Evolutionary conservation across 1,139 yeast genomes (phyloP).

Genomic region (Geotrichum carabidarum): DNA sequence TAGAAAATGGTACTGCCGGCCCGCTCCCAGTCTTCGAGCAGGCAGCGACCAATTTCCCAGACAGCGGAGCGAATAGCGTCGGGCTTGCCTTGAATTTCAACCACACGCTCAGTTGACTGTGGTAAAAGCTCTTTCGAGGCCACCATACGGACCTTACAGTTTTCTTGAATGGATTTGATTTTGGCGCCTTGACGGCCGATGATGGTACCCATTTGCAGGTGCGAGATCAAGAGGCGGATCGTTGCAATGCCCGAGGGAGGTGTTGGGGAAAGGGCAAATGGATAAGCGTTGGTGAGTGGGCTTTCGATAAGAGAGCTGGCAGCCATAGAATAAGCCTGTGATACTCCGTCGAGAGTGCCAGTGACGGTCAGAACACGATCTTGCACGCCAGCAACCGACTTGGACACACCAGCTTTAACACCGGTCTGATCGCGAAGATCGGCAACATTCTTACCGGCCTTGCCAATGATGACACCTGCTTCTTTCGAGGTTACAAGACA

Average conservation of each 20-base stretch:
- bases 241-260: conserved; percentile 51
- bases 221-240: conserved; percentile 71
- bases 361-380: conserved; percentile 80
- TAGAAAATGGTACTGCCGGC: conserved; percentile 64
- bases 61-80: conserved; percentile 55
- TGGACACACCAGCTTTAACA: conserved; percentile 86
- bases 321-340: conserved; percentile 67
- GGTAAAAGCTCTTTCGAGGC: conserved; percentile 83
- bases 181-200: conserved; percentile 82
- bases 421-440: conserved; percentile 69
- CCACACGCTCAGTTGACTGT: conserved; percentile 79
- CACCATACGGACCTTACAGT: conserved; percentile 69
- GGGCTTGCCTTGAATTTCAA: conserved; percentile 81
- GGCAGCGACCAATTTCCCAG: conserved; percentile 62
- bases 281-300: conserved; percentile 41
- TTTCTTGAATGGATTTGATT: conserved; percentile 74
- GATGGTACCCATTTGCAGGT: conserved; percentile 84
- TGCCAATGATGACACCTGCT: conserved; percentile 88
- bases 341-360: conserved; percentile 70
- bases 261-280: conserved; percentile 47
- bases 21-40: conserved; percentile 60
- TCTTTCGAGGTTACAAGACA: conserved; percentile 79
- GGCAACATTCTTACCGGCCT: conserved; percentile 76
- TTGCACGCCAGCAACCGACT: conserved; percentile 72
- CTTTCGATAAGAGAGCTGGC: conserved; percentile 55